These are phyloP conservation scores for Nemania diffusa DNA, from an alignment of 2,329 filamentous ascomycete genomes.

Conservation along the genomic window DNA sequence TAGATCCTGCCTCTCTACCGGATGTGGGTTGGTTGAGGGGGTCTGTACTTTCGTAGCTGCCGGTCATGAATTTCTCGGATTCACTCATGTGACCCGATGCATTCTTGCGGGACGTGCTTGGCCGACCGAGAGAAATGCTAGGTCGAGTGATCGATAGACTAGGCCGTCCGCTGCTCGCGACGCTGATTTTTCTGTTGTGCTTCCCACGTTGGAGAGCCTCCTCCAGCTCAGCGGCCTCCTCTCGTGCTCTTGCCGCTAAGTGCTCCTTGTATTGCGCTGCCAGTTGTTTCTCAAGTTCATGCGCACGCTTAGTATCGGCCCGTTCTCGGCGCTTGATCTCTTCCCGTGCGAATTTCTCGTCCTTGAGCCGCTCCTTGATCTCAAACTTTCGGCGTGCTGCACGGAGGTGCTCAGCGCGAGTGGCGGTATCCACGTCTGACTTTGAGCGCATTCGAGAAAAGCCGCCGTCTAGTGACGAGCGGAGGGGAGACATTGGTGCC, in stretches of 20 bases:
- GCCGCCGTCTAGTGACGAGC: conserved; percentile 67
- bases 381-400: conserved; percentile 72
- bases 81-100: conserved; percentile 38
- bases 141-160: conserved; percentile 45
- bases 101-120: conserved; percentile 45
- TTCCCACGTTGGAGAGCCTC: conserved; percentile 47
- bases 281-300: conserved; percentile 60
- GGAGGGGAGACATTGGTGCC: conserved; percentile 63
- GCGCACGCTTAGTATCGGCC: conserved; percentile 66
- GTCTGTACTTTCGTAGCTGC: conserved; percentile 58
- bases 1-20: conserved; percentile 51
- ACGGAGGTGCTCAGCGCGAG: conserved; percentile 66
- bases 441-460: conserved; percentile 69
- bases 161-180: conserved; percentile 46
- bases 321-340: conserved; percentile 68
- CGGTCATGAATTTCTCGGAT: conserved; percentile 60
- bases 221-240: conserved; percentile 49
- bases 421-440: conserved; percentile 67
- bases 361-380: conserved; percentile 69
- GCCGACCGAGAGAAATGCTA: conserved; percentile 42
- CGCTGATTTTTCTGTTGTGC: conserved; percentile 48
- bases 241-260: conserved; percentile 54
- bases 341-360: conserved; percentile 70
- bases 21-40: conserved; percentile 44
- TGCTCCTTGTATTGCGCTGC: conserved; percentile 58